A percentile compares a stretch with the other conserved stretches of the same genome.
phyloP scores from a whole-genome alignment of 106 monocot genomes.

The Dendrobium nobile region DNA sequence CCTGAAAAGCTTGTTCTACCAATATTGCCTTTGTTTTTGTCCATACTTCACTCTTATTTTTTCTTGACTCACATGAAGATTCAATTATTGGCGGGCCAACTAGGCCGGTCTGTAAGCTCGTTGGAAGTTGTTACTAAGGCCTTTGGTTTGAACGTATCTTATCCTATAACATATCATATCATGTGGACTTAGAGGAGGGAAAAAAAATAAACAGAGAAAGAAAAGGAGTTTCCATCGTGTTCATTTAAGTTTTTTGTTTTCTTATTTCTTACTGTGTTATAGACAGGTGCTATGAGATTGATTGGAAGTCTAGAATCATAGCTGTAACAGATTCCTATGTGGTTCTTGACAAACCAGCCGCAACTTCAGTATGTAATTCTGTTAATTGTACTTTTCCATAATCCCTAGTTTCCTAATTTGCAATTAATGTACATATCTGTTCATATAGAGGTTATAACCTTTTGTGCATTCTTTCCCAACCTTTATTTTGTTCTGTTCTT shows the following conservation, averaged over 20 bases:
- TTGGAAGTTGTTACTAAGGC: no score
- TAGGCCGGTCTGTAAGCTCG: no score
- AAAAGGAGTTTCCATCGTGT: background rate
- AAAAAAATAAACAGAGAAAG: no score
- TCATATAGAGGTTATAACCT: background rate
- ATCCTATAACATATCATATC: no score
- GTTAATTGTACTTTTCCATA: background rate
- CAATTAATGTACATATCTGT: background rate
- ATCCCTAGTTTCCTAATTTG: background rate
- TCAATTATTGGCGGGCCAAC: no score
- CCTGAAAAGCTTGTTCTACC: background rate
- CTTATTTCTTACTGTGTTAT: background rate
- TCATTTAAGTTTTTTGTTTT: background rate
- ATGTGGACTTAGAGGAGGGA: no score
- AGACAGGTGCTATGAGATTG: slow-evolving; percentile 90
- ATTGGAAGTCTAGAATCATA: slow-evolving; percentile 92
- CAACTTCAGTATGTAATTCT: slow-evolving; percentile 71
- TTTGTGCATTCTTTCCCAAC: background rate
- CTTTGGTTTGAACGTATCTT: no score
- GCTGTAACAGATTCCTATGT: slow-evolving; percentile 77
- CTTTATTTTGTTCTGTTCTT: background rate
- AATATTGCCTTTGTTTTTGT: background rate
- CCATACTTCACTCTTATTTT: background rate
- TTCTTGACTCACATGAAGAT: background rate
- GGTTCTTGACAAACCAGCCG: slow-evolving; percentile 93